Evolutionary conservation across 257 asterid genomes (phyloP), one percentile per base, ranked within the genome.

Genomic region (Nemophila menziesii): DNA sequence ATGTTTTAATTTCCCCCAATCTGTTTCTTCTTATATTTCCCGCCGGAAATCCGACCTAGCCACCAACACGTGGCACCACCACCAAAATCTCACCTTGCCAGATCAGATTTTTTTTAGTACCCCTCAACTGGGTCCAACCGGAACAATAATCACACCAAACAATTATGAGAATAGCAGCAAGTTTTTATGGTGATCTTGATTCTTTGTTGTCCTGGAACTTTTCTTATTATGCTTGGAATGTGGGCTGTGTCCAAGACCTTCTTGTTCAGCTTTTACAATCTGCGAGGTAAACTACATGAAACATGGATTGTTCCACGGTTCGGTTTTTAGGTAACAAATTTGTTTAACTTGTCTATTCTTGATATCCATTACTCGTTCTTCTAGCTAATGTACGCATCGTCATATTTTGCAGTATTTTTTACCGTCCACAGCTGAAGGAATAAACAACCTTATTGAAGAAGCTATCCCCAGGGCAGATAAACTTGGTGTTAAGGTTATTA

Each of bases 231-330:
- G 98, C 50, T 78, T 2, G 5, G 69, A 0, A 84, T 90, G 98
- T 90, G 98, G 98, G 72, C 79, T 11, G 80, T 72, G 37, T 79
- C 96, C 0, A 90, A 84, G 56, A 60, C 89, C 5, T 90, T 90
- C 64, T 67, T 78, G 71, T 10, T 47, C 63, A 62, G 89, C 0
- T 85, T 55, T 62, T 90, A 90, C 78, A 60, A 49, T 68, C 79
- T 90, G 5, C 72, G 80, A 50, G 64, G 65, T 12, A 66, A 75
- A 40, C 51, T 84, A 46, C 87, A 84, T 61, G 96, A 90, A 60
- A 80, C 93, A 0, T 90, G 98, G 98, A 63, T 52, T 2, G 87
- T 90, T 38, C 98, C 98, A 13, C 80, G 98, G 1, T 85, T 72
- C 18, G 96, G 98, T 47, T 89, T 89, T 42, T 94, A 89, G 94